These are phyloP conservation scores for Tulasnella sp. DNA, from an alignment of 768 basidiomycete genomes.

Conservation along the genomic window DNA sequence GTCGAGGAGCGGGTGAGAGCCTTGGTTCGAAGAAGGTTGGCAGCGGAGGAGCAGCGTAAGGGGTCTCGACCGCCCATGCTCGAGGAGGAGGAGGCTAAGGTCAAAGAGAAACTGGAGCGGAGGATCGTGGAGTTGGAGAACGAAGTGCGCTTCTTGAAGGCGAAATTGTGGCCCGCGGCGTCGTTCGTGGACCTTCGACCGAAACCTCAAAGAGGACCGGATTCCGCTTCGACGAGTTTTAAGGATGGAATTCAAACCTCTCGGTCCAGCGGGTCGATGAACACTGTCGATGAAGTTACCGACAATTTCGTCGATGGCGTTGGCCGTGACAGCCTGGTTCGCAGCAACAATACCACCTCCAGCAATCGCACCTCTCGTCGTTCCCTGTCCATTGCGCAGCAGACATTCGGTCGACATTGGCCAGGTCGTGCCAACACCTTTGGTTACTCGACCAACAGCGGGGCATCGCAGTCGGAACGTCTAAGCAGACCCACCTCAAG, in stretches of 20 bases:
- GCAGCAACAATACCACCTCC: not conserved
- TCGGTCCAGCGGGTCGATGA: not conserved
- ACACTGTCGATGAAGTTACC: not conserved
- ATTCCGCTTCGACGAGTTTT: not conserved
- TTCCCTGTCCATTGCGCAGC: not conserved
- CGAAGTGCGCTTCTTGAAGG: not conserved
- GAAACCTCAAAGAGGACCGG: not conserved
- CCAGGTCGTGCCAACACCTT: not conserved
- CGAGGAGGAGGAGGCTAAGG: not conserved
- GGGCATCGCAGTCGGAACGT: not conserved
- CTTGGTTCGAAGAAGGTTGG: not conserved
- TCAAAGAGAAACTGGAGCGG: not conserved
- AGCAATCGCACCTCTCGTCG: not conserved
- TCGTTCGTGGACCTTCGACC: not conserved
- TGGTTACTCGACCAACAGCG: not conserved
- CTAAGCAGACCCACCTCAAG: not conserved
- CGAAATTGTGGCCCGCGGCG: not conserved
- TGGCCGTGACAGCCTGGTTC: not conserved
- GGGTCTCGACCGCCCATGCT: not conserved
- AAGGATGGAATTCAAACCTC: not conserved
- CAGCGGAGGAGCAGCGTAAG: not conserved
- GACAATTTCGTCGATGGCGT: not conserved
- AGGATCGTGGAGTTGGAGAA: not conserved
- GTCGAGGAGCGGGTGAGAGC: not conserved
- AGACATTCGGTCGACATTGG: not conserved